Evolutionary conservation across 1,284 basidiomycete species (phyloP).

Genomic region (Apiotrichum sp.): DNA sequence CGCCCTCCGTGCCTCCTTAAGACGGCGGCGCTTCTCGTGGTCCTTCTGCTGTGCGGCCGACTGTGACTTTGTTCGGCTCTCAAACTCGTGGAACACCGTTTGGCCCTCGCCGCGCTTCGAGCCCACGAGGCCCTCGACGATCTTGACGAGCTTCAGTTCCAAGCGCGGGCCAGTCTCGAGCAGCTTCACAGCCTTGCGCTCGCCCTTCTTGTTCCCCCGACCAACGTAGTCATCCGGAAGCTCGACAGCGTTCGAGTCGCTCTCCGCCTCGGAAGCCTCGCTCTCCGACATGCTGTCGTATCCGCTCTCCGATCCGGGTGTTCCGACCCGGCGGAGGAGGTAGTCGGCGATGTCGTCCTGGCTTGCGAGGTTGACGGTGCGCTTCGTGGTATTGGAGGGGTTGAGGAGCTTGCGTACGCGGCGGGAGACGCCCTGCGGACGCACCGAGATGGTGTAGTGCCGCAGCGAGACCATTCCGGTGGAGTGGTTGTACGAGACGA

Average conservation of each 20-base stretch:
- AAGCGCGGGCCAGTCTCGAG: constrained; percentile 94
- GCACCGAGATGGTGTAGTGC: constrained; percentile 92
- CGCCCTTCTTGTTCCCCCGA: constrained; percentile 83
- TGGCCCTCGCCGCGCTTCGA: constrained; percentile 59
- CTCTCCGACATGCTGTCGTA: constrained; percentile 70
- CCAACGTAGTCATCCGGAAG: constrained; percentile 91
- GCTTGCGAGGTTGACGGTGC: constrained; percentile 66
- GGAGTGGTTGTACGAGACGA: constrained; percentile 84
- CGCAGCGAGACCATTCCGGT: constrained; percentile 85
- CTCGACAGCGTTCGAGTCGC: constrained; percentile 64
- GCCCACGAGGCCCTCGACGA: constrained; percentile 86
- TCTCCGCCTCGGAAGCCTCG: constrained; percentile 63
- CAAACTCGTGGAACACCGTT: constrained; percentile 86
- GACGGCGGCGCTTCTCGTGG: constrained; percentile 67
- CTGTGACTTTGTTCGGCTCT: constrained; percentile 67
- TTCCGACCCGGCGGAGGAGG: constrained; percentile 58
- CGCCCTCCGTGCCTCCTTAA: constrained; percentile 67
- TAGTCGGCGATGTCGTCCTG: constrained; percentile 96
- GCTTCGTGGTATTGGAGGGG: constrained; percentile 41
- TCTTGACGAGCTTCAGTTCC: constrained; percentile 89
- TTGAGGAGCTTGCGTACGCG: constrained; percentile 80
- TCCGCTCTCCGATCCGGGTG: constrained; percentile 51
- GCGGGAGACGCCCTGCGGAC: constrained; percentile 87
- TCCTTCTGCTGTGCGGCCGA: constrained; percentile 59
- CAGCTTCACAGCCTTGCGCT: constrained; percentile 81